Conservation (phyloP, 495 filamentous ascomycete genomes). For the Physcia stellaris region DNA sequence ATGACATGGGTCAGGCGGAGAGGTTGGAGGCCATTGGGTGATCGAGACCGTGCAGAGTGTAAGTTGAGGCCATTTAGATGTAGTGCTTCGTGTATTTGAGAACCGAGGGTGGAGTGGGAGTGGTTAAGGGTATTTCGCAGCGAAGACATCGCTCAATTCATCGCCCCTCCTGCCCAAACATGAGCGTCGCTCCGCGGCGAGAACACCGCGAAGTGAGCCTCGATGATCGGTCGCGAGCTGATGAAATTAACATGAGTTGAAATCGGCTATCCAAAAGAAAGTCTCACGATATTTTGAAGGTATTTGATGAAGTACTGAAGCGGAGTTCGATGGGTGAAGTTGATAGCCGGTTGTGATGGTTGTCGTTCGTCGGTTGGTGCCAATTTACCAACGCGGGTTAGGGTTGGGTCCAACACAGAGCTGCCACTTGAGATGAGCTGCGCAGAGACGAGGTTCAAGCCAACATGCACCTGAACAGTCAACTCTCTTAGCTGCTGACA, state of each 20-base stretch:
- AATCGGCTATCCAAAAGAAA: too few relatives aligned
- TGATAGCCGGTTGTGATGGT: neutral
- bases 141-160: conserved; percentile 11
- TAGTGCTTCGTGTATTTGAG: conserved; percentile 32
- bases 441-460: too few relatives aligned
- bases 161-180: conserved; percentile 3
- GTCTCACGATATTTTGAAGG: too few relatives aligned
- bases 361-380: too few relatives aligned
- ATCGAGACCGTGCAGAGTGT: conserved; percentile 30
- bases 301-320: neutral
- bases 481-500: too few relatives aligned
- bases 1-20: conserved; percentile 32
- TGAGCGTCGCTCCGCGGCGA: neutral
- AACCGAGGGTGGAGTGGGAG: conserved; percentile 9
- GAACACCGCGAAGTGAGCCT: conserved; percentile 6
- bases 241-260: conserved; percentile 8
- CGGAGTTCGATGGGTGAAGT: neutral
- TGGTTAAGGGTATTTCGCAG: conserved; percentile 8
- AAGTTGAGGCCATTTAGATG: conserved; percentile 34
- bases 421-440: too few relatives aligned
- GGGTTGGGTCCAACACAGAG: too few relatives aligned
- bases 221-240: conserved; percentile 8
- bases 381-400: too few relatives aligned
- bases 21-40: conserved; percentile 36
- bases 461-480: too few relatives aligned